Conservation (phyloP, 306 rosid genomes). For the Clitoria ternatea region DNA sequence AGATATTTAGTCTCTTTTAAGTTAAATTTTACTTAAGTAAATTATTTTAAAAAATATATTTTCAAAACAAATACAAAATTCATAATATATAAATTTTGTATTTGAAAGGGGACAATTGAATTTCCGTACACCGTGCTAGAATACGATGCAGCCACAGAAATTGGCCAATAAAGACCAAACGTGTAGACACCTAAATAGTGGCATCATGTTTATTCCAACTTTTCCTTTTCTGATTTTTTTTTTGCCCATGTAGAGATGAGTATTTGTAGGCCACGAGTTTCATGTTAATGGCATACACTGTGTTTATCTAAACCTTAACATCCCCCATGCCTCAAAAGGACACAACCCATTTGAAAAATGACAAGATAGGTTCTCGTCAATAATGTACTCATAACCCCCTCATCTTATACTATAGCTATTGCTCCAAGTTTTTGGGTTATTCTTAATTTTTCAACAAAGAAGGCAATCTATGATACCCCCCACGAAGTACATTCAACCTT, state of each 20-base stretch:
- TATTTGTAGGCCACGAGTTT: constrained; percentile 15
- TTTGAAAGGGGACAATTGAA: neutral
- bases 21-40: too few relatives aligned
- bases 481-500: constrained; percentile 11
- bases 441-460: neutral
- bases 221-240: constrained; percentile 1
- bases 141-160: constrained; percentile 19
- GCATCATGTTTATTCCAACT: constrained; percentile 19
- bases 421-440: constrained; percentile 14
- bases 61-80: too few relatives aligned
- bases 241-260: neutral
- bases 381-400: constrained; percentile 17
- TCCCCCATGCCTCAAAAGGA: constrained; percentile 21
- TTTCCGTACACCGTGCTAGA: constrained; percentile 4
- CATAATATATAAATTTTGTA: neutral
- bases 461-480: neutral
- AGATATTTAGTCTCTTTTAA: too few relatives aligned
- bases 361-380: constrained; percentile 2
- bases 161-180: constrained; percentile 20
- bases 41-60: too few relatives aligned
- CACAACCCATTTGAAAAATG: neutral
- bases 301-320: constrained; percentile 33
- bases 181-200: constrained; percentile 24
- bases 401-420: neutral
- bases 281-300: constrained; percentile 22